Conservation (phyloP, 2,329 filamentous ascomycete genomes). For the Fusarium nurragi region DNA sequence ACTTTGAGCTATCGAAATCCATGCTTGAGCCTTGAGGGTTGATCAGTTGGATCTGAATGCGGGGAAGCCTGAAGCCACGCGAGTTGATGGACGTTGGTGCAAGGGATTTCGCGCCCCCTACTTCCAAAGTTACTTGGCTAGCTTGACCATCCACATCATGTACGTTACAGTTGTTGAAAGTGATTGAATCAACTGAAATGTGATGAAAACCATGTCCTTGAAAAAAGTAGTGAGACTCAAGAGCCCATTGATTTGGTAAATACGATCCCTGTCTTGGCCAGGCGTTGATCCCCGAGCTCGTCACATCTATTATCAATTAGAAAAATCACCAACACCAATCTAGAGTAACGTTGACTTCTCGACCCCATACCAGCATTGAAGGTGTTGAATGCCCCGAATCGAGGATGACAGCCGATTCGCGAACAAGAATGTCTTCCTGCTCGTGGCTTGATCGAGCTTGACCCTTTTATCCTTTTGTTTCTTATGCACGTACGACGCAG, state of each 20-base stretch:
- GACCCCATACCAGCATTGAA: background rate
- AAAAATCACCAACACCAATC: slow-evolving; percentile 2
- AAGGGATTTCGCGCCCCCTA: slow-evolving; percentile 9
- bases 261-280: background rate
- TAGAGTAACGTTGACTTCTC: background rate
- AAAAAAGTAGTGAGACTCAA: background rate
- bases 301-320: slow-evolving; percentile 13
- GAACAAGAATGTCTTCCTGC: background rate
- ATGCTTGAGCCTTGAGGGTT: background rate
- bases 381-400: background rate
- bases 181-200: slow-evolving; percentile 17
- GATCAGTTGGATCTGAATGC: slow-evolving; percentile 2
- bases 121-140: slow-evolving; percentile 6
- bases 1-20: background rate
- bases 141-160: background rate
- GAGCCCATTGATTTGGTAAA: background rate
- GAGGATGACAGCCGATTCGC: background rate
- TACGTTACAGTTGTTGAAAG: background rate
- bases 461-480: background rate
- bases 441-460: background rate
- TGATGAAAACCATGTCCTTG: background rate
- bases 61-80: slow-evolving; percentile 29
- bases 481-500: background rate
- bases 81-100: slow-evolving; percentile 19
- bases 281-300: slow-evolving; percentile 7